These are phyloP conservation scores for Lecanosticta acicola DNA, from an alignment of 2,329 filamentous ascomycete species.

Conservation along the genomic window DNA sequence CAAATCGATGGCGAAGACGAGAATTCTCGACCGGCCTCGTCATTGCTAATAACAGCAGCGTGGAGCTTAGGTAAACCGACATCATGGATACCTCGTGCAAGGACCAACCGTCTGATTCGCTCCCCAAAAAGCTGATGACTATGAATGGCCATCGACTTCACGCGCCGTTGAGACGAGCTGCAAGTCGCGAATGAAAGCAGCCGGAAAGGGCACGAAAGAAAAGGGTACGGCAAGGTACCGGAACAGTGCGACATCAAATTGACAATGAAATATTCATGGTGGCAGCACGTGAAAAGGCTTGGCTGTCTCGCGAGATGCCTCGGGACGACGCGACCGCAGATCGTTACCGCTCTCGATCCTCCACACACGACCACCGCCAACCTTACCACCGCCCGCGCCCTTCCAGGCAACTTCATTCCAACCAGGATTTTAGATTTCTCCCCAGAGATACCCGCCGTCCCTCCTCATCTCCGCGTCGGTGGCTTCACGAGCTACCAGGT, in stretches of 20 bases:
- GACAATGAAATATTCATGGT: neutral
- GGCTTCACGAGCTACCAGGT: neutral
- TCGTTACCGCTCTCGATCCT: neutral
- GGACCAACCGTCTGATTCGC: neutral
- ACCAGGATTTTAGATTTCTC: neutral
- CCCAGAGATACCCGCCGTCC: neutral
- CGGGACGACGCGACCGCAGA: too few relatives aligned
- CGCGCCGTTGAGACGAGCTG: neutral
- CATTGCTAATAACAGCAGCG: neutral
- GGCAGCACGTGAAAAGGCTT: neutral
- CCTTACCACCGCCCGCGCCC: neutral
- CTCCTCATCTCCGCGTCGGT: neutral
- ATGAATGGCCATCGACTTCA: neutral
- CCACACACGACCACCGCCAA: neutral
- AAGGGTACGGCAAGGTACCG: neutral
- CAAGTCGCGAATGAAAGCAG: too few relatives aligned
- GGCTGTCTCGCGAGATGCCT: neutral
- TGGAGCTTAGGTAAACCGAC: neutral
- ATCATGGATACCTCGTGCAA: neutral
- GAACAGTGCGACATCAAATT: too few relatives aligned
- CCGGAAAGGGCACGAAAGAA: too few relatives aligned
- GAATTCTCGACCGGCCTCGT: too few relatives aligned
- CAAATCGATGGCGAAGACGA: neutral
- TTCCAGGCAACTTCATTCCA: neutral
- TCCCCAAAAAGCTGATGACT: neutral